phyloP scores from a whole-genome alignment of 2,329 filamentous ascomycete genomes.

The Ambrosiella beaveri region DNA sequence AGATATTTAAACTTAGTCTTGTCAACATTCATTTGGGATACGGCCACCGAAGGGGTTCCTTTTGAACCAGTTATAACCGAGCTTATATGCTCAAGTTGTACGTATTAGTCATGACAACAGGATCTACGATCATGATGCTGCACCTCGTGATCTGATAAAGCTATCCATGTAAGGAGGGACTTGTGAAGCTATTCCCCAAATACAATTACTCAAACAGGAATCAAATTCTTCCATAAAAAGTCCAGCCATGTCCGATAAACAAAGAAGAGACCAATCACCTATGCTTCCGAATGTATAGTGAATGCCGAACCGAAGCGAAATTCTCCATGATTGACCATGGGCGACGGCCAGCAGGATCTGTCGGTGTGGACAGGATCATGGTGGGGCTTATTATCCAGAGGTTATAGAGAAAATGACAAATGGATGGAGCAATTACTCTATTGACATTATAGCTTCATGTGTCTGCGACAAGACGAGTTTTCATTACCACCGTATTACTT shows the following conservation, averaged over 20 bases:
- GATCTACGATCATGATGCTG: not conserved
- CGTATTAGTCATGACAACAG: not conserved
- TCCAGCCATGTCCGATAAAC: not conserved
- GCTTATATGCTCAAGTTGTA: not conserved
- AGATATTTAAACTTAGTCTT: no score
- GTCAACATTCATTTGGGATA: no score
- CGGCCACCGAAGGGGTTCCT: no score
- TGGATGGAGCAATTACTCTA: not conserved
- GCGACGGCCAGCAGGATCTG: not conserved
- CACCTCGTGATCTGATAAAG: not conserved
- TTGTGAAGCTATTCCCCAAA: not conserved
- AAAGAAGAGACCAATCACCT: not conserved
- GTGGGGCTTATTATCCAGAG: not conserved
- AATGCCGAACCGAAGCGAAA: not conserved
- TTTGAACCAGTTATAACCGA: not conserved
- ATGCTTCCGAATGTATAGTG: not conserved
- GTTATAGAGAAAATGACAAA: not conserved
- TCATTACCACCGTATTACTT: slow-evolving; percentile 11
- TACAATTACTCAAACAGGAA: not conserved
- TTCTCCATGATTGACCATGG: not conserved
- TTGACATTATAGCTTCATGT: not conserved
- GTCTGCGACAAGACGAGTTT: not conserved
- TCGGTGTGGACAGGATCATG: not conserved
- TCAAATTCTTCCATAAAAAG: not conserved
- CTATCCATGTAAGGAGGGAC: not conserved